Evolutionary conservation across 2,329 filamentous ascomycete species (phyloP), one percentile per base, ranked within the genome.

Genomic region (Helicocarpus griseus): DNA sequence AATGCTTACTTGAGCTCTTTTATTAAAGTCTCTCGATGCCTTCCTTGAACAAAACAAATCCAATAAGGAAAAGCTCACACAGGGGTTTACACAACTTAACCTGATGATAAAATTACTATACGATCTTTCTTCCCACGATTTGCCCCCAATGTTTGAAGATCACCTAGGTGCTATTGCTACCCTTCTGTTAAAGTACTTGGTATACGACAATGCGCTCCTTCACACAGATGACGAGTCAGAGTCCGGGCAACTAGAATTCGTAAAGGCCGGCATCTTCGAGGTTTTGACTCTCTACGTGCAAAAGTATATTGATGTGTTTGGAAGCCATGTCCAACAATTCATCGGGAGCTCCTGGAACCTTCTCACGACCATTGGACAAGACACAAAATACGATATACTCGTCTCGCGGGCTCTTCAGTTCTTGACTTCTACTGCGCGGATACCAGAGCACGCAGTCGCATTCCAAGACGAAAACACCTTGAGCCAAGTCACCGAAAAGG

Each of bases 321-420:
- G 86, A 50, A 73, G 79, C 41, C 83, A 90, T 61, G 82, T 93
- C 41, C 79, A 82, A 54, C 85, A 85, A 33, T 97, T 98, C 70
- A 88, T 96, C 57, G 83, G 84, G 54, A 93, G 85, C 58, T 90
- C 88, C 0, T 98, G 93, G 93, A 87, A 82, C 57, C 78, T 98
- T 57, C 77, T 98, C 58, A 96, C 93, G 14, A 85, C 83, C 2
- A 85, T 90, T 48, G 89, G 91, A 0, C 76, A 85, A 4, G 86
- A 95, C 69, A 91, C 87, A 50, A 95, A 95, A 68, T 95, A 94
- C 69, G 93, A 98, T 65, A 85, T 88, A 52, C 77, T 98, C 40
- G 90, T 96, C 61, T 96, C 91, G 79, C 90, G 89, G 69, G 91
- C 91, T 0, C 73, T 98, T 56, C 89, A 95, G 62, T 98, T 98